phyloP scores from a whole-genome alignment of 306 rosid species.

The Casuarina cunninghamiana region DNA sequence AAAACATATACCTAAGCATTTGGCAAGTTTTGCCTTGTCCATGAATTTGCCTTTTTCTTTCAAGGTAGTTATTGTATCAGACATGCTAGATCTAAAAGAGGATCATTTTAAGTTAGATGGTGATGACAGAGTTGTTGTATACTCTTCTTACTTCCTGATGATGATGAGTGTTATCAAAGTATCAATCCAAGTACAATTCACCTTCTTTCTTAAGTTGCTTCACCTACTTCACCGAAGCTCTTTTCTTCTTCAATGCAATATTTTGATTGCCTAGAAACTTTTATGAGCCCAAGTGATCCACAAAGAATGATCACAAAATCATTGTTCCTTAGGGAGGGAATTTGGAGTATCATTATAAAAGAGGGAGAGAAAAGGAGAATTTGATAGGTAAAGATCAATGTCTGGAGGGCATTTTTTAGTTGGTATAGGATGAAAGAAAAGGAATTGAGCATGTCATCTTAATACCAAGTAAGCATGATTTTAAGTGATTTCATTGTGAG shows the following conservation, averaged over 20 bases:
- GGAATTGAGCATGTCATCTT: conserved; percentile 46
- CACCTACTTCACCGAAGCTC: conserved; percentile 58
- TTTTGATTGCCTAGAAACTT: conserved; percentile 56
- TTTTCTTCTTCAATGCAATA: conserved; percentile 52
- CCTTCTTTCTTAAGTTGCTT: conserved; percentile 58
- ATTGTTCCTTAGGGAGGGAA: conserved; percentile 38
- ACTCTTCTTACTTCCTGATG: conserved; percentile 22
- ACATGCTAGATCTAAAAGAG: conserved; percentile 43
- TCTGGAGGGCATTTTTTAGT: conserved; percentile 62
- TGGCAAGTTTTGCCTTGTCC: conserved; percentile 40
- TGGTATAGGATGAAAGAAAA: conserved; percentile 61
- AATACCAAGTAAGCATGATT: conserved; percentile 54
- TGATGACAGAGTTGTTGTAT: conserved; percentile 49
- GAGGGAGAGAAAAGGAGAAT: conserved; percentile 60
- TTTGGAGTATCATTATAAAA: conserved; percentile 46
- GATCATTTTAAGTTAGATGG: conserved; percentile 41
- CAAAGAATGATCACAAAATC: conserved; percentile 46
- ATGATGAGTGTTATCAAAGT: conserved; percentile 47
- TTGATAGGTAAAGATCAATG: conserved; percentile 55
- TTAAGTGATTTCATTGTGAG: conserved; percentile 41
- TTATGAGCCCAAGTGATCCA: conserved; percentile 40
- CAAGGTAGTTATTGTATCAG: conserved; percentile 44
- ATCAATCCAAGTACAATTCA: conserved; percentile 50
- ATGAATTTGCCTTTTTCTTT: conserved; percentile 50
- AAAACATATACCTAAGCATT: not conserved